Conservation (phyloP, 2,329 filamentous ascomycete species). For the Nectriaceae sp. region DNA sequence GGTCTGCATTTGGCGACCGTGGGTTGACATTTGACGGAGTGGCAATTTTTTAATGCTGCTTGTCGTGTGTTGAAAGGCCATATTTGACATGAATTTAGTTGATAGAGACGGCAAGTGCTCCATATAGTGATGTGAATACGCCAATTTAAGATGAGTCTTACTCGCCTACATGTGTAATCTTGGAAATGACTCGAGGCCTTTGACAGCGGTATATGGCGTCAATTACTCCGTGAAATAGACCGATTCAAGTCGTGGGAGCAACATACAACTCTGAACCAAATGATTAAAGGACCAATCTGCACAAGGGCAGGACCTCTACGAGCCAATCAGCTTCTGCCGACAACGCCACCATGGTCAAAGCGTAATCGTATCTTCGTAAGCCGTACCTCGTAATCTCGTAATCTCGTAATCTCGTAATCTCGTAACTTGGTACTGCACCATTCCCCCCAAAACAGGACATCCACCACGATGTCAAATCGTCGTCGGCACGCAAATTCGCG, state of each 20-base stretch:
- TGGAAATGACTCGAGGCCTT: too few species aligned
- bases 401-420: not conserved
- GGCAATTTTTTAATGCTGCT: not conserved
- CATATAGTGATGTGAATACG: not conserved
- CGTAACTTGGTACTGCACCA: not conserved
- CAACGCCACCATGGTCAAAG: not conserved
- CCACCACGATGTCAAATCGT: not conserved
- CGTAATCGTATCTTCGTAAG: not conserved
- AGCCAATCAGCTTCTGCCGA: not conserved
- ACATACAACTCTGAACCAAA: too few species aligned
- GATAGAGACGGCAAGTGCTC: not conserved
- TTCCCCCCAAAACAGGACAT: too few species aligned
- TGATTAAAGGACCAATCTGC: too few species aligned
- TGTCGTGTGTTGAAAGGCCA: not conserved
- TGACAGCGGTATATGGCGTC: not conserved
- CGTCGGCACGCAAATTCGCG: not conserved
- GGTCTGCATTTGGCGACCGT: conserved; percentile 19
- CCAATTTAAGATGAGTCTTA: not conserved
- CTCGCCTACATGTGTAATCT: too few species aligned
- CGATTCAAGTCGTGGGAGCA: too few species aligned
- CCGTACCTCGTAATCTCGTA: not conserved
- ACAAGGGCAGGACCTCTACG: not conserved
- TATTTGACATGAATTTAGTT: not conserved
- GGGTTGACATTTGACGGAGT: conserved; percentile 5
- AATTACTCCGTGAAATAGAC: too few species aligned